Percentiles rank a stretch among this genome's conserved stretches.
Evolutionary conservation across 129 eudicot genomes (phyloP).

Genomic region (Centrapalus pauciflorus): DNA sequence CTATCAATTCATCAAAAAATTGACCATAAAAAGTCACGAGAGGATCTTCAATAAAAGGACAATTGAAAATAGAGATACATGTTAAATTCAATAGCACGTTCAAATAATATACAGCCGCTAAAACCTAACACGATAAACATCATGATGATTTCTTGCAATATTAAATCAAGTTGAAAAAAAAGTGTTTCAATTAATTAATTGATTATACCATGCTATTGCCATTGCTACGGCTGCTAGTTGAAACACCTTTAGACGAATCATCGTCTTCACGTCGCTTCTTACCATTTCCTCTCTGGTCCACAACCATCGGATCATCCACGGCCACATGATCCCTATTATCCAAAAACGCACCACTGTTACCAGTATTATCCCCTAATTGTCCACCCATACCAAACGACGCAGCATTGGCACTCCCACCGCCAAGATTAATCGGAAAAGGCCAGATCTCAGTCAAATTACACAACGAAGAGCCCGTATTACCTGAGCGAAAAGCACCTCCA

Average conservation of each 20-base stretch:
- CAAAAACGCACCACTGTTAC: conserved; percentile 20
- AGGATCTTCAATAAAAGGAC: background rate
- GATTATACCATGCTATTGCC: conserved; percentile 51
- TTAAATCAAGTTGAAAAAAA: background rate
- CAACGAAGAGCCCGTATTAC: conserved; percentile 34
- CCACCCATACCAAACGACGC: conserved; percentile 29
- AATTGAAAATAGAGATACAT: background rate
- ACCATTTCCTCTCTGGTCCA: conserved; percentile 44
- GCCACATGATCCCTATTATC: conserved; percentile 27
- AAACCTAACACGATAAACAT: background rate
- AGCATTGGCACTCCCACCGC: conserved; percentile 18
- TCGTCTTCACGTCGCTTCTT: conserved; percentile 54
- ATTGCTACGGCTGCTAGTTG: conserved; percentile 52
- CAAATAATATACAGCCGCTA: background rate
- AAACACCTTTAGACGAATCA: conserved; percentile 48
- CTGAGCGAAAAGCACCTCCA: conserved; percentile 38
- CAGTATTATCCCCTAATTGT: conserved; percentile 23
- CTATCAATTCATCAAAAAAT: background rate
- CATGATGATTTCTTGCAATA: background rate
- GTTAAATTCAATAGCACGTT: background rate
- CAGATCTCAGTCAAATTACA: conserved; percentile 80
- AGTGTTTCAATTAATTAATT: too few species aligned
- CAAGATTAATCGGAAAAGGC: conserved; percentile 61
- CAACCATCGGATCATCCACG: conserved; percentile 46
- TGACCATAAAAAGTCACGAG: conserved; percentile 4